Evolutionary conservation across 225 moss, liverwort and hornwort species (phyloP), one percentile per base, ranked within the genome.

Genomic region (Pseudoscleropodium purum): DNA sequence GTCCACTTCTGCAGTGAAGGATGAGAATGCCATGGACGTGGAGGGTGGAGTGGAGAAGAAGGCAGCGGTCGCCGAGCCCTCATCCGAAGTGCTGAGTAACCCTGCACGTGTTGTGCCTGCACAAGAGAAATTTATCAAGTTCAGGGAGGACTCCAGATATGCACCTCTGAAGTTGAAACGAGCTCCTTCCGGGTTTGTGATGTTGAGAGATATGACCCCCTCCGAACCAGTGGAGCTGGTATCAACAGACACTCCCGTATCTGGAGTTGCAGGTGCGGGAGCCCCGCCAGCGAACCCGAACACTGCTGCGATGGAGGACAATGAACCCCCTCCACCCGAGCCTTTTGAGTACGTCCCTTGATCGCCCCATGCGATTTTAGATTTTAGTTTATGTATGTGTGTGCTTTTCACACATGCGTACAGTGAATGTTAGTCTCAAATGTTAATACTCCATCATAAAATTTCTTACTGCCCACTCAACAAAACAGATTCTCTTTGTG

Each of bases 161-260:
- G 94, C 96, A 13, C 99, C 99, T 51, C 92, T 99, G 31, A 99
- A 97, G 91, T 61, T 96, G 91, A 96, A 96, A 79, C 95, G 97
- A 89, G 90, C 90, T 41, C 95, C 95, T 54, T 96, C 96, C 67
- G 99, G 99, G 5, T 99, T 99, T 81, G 96, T 99, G 90, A 92
- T 99, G 94, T 76, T 99, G 91, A 91, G 94, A 89, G 99, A 99
- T 67, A 85, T 94, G 90, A 93, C 94, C 11, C 99, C 99, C 36
- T 95, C 99, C 6, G 97, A 99, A 78, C 96, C 96, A 19, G 97
- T 97, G 90, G 99, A 99, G 92, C 92, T 99, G 89, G 99, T 99
- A 29, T 96, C 99, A 19, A 97, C 97, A 5, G 97, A 99, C 90
- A 92, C 96, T 29, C 97, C 97, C 8, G 92, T 94, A 13, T 90